Conservation (phyloP, 768 basidiomycete genomes). For the Mrakia frigida region DNA sequence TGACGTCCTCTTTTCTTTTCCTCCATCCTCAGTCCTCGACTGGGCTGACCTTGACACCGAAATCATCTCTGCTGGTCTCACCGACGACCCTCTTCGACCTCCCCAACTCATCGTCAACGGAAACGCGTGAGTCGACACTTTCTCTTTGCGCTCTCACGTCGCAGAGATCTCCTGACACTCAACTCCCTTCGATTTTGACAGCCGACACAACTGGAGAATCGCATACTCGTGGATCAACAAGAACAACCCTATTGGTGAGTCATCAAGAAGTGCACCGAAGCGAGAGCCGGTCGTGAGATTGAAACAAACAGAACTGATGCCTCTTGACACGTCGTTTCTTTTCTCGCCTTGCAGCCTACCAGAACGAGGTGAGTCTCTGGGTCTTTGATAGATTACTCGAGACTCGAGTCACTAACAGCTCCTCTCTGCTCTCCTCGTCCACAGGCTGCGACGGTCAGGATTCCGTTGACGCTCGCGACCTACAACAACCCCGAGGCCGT, state of each 20-base stretch:
- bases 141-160: not conserved
- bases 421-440: not conserved
- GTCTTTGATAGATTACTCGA: no score
- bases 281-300: no score
- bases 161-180: no score
- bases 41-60: constrained; percentile 59
- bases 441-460: not conserved
- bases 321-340: no score
- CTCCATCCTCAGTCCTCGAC: constrained; percentile 49
- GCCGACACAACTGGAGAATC: constrained; percentile 29
- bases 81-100: constrained; percentile 12
- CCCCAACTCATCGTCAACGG: constrained; percentile 28
- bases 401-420: not conserved
- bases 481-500: constrained; percentile 13
- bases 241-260: constrained; percentile 3
- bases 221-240: not conserved
- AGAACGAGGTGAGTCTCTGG: no score
- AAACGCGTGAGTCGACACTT: constrained; percentile 6
- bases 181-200: not conserved
- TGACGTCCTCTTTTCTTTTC: not conserved
- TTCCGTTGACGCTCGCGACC: not conserved
- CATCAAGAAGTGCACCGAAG: no score
- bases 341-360: no score
- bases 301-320: no score
- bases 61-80: constrained; percentile 44